Base-by-base conservation (phyloP, 306 rosid genomes). In the Quercus berberidifolia region DNA sequence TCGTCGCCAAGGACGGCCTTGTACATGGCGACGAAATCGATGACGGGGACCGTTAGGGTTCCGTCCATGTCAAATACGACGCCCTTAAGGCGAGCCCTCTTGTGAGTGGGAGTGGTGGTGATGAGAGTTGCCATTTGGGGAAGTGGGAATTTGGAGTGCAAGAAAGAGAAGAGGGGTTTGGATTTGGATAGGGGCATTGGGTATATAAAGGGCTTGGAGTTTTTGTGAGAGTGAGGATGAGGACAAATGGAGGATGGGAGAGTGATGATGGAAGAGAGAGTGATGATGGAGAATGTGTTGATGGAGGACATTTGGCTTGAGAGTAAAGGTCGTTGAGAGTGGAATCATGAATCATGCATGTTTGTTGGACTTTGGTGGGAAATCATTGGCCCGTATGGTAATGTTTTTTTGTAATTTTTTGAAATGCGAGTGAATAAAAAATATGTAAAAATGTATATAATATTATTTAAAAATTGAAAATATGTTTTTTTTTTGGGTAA, bases 21-120 rank as follows among this genome's bases (percentile, higher is more conserved):
- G 90, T 92, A 87, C 97, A 94, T 92, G 72, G 99, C 87, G 6
- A 87, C 30, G 71, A 94, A 94, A 81, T 94, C 97, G 84, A 94
- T 92, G 58, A 62, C 97, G 38, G 99, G 99, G 25, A 94, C 88
- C 6, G 99, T 94, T 6, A 94, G 93, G 20, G 99, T 94, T 19
- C 99, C 99, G 84, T 92, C 99, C 99, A 94, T 94, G 91, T 94
- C 99, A 74, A 94, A 94, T 5, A 94, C 94, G 38, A 94, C 93
- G 11, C 99, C 99, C 1, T 91, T 74, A 13, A 94, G 97, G 71
- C 91, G 99, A 64, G 89, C 38, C 73, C 79, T 89, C 76, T 79
- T 52, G 15, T 71, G 19, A 5, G 75, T 21, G 51, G 60, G 1
- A 74, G 75, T 2, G 51, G 56, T 0, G 19, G 80, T 21, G 43